Evolutionary conservation across 2,329 filamentous ascomycete genomes (phyloP), one percentile per base, ranked within the genome.

Genomic region (Corinectria fuckeliana): DNA sequence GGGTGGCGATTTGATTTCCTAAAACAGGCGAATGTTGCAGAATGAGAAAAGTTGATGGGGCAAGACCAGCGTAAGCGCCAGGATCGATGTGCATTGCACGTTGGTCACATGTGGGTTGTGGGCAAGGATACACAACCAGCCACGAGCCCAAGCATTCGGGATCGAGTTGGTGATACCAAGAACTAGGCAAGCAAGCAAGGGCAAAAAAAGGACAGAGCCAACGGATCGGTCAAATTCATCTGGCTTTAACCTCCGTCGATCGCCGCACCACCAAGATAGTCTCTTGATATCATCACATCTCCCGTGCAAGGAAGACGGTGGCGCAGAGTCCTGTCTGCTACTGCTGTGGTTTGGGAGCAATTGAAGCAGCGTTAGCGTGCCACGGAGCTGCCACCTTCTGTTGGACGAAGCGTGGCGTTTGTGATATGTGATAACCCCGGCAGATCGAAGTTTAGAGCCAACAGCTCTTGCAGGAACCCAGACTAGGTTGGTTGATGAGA

Each of bases 401-500:
- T 25, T 14, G 44, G 47, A 30, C 11, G 34, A 11, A 21, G 48
- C 55, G 57, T 61, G 64, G 58, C 64, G 60, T 63, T 65, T 66
- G 16, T 68, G 65, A 68, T 50, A 64, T 68, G 50, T 69, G 67
- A 69, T 57, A 65, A 58, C 28, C 26, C 39, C 38, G 38, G 38
- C 14, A 42, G 25, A 41, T 50, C 14, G 10, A 53, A 16, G n/a
- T 34, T 32, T 18, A 28, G 42, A 41, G 56, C 62, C 34, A 56
- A 56, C 47, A 38, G 32, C 11, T 25, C 28, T 20, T 28, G 18
- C 36, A 39, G 11, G 4, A 23, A 10, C 32, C 32, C n/a, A n/a
- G 32, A 10, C 42, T 45, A 45, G 42, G 32, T 36, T 36, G 32
- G 32, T 18, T 36, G 32, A 36, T 8, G n/a, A 36, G 18, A 36